Percentiles rank a stretch among this genome's conserved stretches.
Evolutionary conservation across 148 eudicot species (phyloP).

Genomic region (Rhododendron griersonianum): DNA sequence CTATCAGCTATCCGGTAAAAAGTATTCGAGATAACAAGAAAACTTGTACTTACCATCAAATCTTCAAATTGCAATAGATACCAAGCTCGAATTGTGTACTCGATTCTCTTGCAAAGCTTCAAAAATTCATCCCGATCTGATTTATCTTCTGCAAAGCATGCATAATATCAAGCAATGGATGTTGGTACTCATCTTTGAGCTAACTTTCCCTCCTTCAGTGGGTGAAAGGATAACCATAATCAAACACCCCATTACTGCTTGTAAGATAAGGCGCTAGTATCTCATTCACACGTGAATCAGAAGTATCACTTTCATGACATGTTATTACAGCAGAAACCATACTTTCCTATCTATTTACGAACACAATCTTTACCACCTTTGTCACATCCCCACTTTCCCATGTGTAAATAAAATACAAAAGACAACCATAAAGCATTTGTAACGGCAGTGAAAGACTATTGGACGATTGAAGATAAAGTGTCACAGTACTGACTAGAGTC

Average conservation of each 20-base stretch:
- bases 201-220: background rate
- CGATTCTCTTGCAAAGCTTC: conserved; percentile 81
- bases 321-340: background rate
- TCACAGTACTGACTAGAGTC: no score
- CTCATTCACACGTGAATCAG: background rate
- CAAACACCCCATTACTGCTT: background rate
- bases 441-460: background rate
- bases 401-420: background rate
- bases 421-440: background rate
- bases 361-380: background rate
- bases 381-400: background rate
- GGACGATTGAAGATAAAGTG: background rate
- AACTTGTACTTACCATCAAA: conserved; percentile 43
- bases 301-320: background rate
- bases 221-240: background rate
- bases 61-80: conserved; percentile 82
- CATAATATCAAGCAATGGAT: background rate
- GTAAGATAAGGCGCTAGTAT: background rate
- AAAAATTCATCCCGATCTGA: conserved; percentile 64
- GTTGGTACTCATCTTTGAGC: background rate
- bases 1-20: background rate
- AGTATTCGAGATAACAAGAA: background rate
- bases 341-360: background rate
- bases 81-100: conserved; percentile 88
- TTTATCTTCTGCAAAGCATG: conserved; percentile 44